These are phyloP conservation scores for Podospora comata DNA, from an alignment of 495 filamentous ascomycete genomes.

Conservation along the genomic window DNA sequence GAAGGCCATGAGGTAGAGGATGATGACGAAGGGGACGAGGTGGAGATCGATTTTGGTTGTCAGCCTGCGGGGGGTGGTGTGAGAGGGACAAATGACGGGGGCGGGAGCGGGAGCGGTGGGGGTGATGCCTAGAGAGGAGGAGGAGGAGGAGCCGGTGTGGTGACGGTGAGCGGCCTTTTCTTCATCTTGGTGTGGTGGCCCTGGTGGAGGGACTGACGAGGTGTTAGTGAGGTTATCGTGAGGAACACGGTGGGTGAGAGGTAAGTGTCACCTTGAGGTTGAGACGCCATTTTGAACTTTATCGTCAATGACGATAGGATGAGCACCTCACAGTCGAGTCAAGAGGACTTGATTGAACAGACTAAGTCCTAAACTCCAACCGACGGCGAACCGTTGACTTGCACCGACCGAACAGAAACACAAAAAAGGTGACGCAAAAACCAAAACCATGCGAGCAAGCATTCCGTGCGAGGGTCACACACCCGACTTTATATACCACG, in stretches of 20 bases:
- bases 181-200: not conserved
- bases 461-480: not conserved
- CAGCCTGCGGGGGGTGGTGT: conserved; percentile 59
- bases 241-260: not conserved
- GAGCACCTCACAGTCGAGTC: too few species aligned
- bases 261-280: not conserved
- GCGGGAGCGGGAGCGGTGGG: not conserved
- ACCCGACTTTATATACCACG: not conserved
- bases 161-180: not conserved
- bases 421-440: not conserved
- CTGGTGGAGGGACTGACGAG: not conserved
- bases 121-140: conserved; percentile 6
- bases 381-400: not conserved
- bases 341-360: too few species aligned
- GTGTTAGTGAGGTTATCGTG: not conserved
- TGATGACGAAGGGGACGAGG: conserved; percentile 74
- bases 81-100: conserved; percentile 24
- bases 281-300: not conserved
- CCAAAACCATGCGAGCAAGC: not conserved
- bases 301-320: not conserved
- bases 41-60: conserved; percentile 75
- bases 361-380: not conserved
- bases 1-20: conserved; percentile 85
- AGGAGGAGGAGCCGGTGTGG: not conserved
- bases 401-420: not conserved